Evolutionary conservation across 768 basidiomycete genomes (phyloP).

Genomic region (Mycena leptocephala): DNA sequence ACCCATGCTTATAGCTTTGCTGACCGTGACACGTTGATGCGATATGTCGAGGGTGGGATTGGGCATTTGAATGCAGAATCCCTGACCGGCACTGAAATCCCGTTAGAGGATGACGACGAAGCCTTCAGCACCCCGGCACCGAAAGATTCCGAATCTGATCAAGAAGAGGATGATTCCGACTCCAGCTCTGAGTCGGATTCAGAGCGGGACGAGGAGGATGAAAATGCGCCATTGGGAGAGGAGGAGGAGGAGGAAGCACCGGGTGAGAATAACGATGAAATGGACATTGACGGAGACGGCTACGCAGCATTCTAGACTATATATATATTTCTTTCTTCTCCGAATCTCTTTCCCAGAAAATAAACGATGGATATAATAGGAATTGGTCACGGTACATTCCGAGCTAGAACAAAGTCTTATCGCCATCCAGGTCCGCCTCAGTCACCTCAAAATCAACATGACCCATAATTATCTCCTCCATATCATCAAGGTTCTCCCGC

Average conservation of each 20-base stretch:
- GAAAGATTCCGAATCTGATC: background rate
- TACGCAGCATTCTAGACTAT: background rate
- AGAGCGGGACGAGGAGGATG: background rate
- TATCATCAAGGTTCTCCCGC: too few relatives aligned
- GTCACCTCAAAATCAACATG: too few relatives aligned
- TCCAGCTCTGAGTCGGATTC: background rate
- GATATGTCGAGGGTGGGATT: background rate
- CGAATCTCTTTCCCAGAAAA: background rate
- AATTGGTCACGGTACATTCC: too few relatives aligned
- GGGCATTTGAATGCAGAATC: background rate
- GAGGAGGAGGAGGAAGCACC: background rate
- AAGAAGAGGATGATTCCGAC: background rate
- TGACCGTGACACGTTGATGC: constrained; percentile 20
- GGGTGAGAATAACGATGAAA: background rate
- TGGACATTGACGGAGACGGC: background rate
- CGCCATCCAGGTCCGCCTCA: too few relatives aligned
- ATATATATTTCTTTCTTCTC: background rate
- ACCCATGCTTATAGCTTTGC: background rate
- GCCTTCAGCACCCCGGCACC: background rate
- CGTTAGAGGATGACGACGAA: background rate
- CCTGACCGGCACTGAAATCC: background rate
- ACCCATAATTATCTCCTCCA: too few relatives aligned
- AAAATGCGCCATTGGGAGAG: too few relatives aligned
- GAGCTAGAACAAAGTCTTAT: too few relatives aligned
- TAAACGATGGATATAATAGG: too few relatives aligned